Conservation (phyloP, 2,329 filamentous ascomycete species). For the Sporothrix mexicana region DNA sequence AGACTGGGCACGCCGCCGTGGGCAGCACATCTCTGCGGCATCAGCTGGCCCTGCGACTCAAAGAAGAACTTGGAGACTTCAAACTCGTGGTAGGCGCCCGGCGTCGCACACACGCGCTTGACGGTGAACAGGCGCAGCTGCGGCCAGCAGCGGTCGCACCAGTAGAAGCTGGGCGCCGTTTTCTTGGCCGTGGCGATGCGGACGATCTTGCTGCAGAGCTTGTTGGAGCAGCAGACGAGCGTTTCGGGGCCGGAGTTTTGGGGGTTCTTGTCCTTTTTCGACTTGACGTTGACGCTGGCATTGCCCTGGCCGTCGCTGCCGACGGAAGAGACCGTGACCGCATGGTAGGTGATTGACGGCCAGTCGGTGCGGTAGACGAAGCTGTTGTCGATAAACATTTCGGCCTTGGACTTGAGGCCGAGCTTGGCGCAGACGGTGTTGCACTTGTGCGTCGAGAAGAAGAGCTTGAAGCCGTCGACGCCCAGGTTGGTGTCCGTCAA, state of each 20-base stretch:
- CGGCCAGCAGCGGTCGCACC: conserved; percentile 46
- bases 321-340: conserved; percentile 35
- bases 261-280: too few species aligned
- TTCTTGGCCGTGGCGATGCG: conserved; percentile 38
- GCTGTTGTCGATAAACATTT: conserved; percentile 38
- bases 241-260: not conserved
- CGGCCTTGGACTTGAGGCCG: conserved; percentile 40
- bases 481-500: conserved; percentile 45
- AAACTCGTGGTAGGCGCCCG: conserved; percentile 44
- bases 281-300: not conserved
- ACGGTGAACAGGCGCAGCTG: conserved; percentile 42
- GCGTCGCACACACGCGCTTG: conserved; percentile 39
- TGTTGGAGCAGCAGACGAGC: conserved; percentile 48
- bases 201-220: conserved; percentile 48
- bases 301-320: not conserved
- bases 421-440: conserved; percentile 45
- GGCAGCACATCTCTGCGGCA: conserved; percentile 40
- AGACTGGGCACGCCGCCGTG: conserved; percentile 32
- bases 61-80: conserved; percentile 46
- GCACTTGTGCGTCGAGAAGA: conserved; percentile 47
- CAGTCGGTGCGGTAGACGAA: conserved; percentile 44
- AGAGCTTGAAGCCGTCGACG: conserved; percentile 48
- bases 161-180: conserved; percentile 41
- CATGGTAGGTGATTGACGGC: conserved; percentile 40
- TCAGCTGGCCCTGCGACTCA: conserved; percentile 44